Conservation (phyloP, 805 yeast species). For the Suhomyces prunicola region DNA sequence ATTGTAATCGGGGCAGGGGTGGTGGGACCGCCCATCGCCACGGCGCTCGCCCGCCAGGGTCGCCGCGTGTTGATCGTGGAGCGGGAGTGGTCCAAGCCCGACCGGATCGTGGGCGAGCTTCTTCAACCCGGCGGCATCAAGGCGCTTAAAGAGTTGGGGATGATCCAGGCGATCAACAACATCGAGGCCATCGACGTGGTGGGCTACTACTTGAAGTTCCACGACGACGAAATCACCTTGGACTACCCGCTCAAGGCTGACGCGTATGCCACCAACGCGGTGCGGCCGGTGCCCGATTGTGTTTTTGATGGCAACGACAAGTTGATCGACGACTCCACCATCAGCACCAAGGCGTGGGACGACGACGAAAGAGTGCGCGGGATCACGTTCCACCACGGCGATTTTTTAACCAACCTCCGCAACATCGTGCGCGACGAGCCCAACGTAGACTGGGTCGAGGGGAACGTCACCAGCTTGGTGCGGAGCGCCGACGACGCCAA, state of each 20-base stretch:
- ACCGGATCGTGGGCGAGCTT: conserved; percentile 94
- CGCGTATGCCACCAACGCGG: conserved; percentile 39
- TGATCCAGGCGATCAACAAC: conserved; percentile 68
- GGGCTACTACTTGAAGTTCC: conserved; percentile 79
- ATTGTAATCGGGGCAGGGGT: conserved; percentile 98
- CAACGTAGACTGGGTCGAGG: conserved; percentile 77
- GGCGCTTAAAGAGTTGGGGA: conserved; percentile 77
- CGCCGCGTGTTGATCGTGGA: conserved; percentile 76
- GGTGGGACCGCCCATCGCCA: conserved; percentile 90
- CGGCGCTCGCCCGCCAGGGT: conserved; percentile 87
- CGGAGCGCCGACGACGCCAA: conserved; percentile 43
- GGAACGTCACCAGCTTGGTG: conserved; percentile 70
- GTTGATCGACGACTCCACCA: conserved; percentile 43
- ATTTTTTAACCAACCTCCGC: conserved; percentile 75
- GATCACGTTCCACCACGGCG: conserved; percentile 91
- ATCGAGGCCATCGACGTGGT: conserved; percentile 74
- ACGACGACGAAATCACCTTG: conserved; percentile 54
- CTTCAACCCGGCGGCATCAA: conserved; percentile 96
- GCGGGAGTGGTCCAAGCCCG: conserved; percentile 89
- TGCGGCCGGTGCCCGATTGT: conserved; percentile 52
- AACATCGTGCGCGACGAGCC: conserved; percentile 61
- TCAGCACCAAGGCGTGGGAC: conserved; percentile 55
- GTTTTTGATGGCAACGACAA: conserved; percentile 60
- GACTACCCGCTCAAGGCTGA: conserved; percentile 66
- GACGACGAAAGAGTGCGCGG: conserved; percentile 60